These are phyloP conservation scores for Penicillium longicatenatum DNA, from an alignment of 495 filamentous ascomycete genomes.

Conservation along the genomic window DNA sequence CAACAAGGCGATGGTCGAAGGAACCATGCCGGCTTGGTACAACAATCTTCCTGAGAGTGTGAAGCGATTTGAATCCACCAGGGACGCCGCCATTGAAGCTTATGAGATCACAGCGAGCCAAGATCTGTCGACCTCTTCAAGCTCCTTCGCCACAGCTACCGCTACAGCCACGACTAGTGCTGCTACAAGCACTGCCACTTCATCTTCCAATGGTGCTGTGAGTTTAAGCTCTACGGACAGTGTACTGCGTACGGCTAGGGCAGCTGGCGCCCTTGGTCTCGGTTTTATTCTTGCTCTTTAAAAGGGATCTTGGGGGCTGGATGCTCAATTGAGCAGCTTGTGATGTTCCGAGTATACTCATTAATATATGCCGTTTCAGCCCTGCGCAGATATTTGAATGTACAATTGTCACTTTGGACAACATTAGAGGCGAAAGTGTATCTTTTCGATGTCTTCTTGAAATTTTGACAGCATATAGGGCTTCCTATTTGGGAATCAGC, in stretches of 20 bases:
- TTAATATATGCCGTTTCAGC: no score
- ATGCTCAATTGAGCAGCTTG: no score
- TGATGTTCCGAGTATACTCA: no score
- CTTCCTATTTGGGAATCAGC: no score
- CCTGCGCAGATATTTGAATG: no score
- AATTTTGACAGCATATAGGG: no score
- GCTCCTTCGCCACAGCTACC: neutral
- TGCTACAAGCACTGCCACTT: neutral
- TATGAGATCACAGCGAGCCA: neutral
- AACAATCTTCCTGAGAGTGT: slow-evolving; percentile 4
- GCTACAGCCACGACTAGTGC: neutral
- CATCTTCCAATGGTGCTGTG: neutral
- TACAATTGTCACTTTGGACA: no score
- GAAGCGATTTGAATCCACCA: neutral
- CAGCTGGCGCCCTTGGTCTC: slow-evolving; percentile 7
- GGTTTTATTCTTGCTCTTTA: slow-evolving; percentile 4
- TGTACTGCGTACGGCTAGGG: slow-evolving; percentile 1
- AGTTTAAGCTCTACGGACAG: neutral
- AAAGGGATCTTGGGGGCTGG: neutral
- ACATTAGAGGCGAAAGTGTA: no score
- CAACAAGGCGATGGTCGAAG: neutral
- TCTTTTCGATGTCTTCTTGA: no score
- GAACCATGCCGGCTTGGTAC: slow-evolving; percentile 10
- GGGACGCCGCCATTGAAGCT: neutral
- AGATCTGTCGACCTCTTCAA: neutral